A percentile compares a stretch with the other conserved stretches of the same genome.
Conservation (phyloP, 2,329 filamentous ascomycete species). For the Colletotrichum simmondsii region DNA sequence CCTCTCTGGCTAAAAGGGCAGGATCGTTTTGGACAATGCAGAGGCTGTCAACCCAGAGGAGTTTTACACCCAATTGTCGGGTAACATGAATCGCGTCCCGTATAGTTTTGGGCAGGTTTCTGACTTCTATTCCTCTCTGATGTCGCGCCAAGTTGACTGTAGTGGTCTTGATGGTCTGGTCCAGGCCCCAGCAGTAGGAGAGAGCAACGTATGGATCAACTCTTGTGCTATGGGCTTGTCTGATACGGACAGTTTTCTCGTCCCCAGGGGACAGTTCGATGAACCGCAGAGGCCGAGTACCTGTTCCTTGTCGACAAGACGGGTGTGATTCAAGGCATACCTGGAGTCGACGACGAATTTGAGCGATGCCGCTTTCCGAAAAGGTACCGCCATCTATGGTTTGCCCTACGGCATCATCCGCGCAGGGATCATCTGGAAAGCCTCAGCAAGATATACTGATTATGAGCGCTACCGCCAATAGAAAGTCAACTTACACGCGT, state of each 20-base stretch:
- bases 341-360: neutral
- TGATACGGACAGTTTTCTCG: neutral
- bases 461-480: neutral
- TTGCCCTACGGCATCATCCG: neutral
- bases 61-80: neutral
- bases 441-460: neutral
- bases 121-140: neutral
- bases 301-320: neutral
- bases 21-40: neutral
- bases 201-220: neutral
- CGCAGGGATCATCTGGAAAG: neutral
- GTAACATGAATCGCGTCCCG: neutral
- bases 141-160: neutral
- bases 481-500: neutral
- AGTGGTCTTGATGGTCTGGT: neutral
- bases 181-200: neutral
- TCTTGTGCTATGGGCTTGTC: neutral
- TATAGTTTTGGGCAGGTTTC: neutral
- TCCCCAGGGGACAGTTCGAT: neutral
- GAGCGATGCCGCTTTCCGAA: neutral
- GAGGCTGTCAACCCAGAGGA: neutral
- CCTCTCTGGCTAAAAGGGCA: neutral
- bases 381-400: neutral
- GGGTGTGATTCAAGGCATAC: neutral
- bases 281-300: neutral